Evolutionary conservation across 2,329 filamentous ascomycete species (phyloP).

Genomic region (Didymellaceae sp.): DNA sequence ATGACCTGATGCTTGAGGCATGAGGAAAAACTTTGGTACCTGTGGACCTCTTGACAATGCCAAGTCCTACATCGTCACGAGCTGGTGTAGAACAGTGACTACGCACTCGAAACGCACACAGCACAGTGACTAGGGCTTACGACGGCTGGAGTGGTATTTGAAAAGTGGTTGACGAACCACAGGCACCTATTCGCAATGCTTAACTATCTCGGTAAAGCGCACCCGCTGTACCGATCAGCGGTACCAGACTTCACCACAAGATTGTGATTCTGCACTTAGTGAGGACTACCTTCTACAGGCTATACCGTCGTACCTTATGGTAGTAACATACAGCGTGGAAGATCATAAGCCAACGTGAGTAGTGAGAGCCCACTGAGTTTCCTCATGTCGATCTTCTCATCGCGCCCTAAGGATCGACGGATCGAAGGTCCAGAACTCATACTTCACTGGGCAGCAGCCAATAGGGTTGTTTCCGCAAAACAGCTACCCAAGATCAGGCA

Average conservation of each 20-base stretch:
- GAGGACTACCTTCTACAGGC: too few relatives aligned
- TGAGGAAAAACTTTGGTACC: constrained; percentile 2
- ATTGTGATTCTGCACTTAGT: too few relatives aligned
- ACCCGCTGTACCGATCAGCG: constrained; percentile 7
- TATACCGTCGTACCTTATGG: too few relatives aligned
- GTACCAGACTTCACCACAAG: constrained; percentile 4
- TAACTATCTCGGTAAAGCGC: constrained; percentile 12
- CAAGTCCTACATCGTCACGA: not conserved
- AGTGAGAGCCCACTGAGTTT: not conserved
- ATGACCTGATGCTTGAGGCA: constrained; percentile 13
- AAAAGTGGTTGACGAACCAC: not conserved
- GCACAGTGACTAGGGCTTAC: not conserved
- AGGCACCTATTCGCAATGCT: constrained; percentile 2
- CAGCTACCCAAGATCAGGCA: not conserved
- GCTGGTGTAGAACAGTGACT: not conserved
- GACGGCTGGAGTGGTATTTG: not conserved
- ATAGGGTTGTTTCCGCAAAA: not conserved
- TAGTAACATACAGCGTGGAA: not conserved
- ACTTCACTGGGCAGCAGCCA: not conserved
- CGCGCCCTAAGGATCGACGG: not conserved
- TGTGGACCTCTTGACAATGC: constrained; percentile 5
- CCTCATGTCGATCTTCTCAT: not conserved
- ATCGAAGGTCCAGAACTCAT: not conserved
- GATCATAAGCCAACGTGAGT: not conserved
- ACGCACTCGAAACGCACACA: not conserved